These are phyloP conservation scores for Dimargaris cristalligena DNA, from an alignment of 192 early-diverging fungal species.

Conservation along the genomic window DNA sequence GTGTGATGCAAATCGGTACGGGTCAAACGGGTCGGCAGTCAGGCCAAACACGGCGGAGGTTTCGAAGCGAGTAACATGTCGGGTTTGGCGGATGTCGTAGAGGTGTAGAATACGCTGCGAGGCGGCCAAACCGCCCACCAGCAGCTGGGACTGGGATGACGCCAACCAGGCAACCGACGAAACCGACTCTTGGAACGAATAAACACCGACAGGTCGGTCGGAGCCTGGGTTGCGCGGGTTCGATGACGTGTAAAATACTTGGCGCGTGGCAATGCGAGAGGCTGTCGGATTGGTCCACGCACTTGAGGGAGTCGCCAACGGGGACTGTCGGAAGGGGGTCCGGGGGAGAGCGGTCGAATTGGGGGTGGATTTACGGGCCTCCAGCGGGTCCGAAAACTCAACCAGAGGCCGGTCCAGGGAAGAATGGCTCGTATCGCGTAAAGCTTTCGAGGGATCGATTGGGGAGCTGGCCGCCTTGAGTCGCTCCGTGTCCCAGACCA, in stretches of 20 bases:
- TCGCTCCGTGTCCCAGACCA: conserved; percentile 3
- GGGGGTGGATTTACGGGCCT: too few relatives aligned
- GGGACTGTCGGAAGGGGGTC: too few relatives aligned
- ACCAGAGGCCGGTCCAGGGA: not conserved
- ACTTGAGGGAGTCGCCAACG: too few relatives aligned
- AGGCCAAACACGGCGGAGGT: conserved; percentile 40
- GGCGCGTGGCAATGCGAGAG: not conserved
- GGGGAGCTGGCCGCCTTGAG: not conserved
- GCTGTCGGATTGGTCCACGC: too few relatives aligned
- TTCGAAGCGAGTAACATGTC: not conserved
- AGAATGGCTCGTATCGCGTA: not conserved
- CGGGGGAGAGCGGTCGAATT: too few relatives aligned
- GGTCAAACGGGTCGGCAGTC: conserved; percentile 46
- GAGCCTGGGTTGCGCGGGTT: conserved; percentile 3
- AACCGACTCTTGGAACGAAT: conserved; percentile 3
- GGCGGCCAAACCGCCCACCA: not conserved
- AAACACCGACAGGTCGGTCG: not conserved
- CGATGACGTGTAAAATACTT: not conserved
- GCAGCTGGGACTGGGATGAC: not conserved
- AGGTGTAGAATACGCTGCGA: not conserved
- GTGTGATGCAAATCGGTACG: conserved; percentile 49
- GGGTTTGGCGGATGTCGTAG: not conserved
- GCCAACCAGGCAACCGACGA: not conserved
- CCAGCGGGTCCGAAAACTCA: not conserved
- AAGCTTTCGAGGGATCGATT: too few relatives aligned